Evolutionary conservation across 257 asterid genomes (phyloP), one percentile per base, ranked within the genome.

Genomic region (Solanum chiquidenum): DNA sequence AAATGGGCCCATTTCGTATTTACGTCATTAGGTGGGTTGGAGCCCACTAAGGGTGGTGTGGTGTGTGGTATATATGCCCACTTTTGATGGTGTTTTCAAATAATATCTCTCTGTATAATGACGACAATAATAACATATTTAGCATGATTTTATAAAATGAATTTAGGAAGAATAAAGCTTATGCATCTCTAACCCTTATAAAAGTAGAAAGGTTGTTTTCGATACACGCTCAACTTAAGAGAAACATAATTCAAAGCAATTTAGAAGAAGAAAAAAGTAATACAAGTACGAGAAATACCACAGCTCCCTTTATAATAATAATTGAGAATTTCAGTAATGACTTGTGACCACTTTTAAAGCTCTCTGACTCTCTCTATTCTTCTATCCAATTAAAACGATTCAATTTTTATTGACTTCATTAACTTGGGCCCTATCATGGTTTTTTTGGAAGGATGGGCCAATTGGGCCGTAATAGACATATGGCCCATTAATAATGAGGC

Each of bases 1-100:
- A 80, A 82, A 49, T 82, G 94, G 89, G 84, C 91, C 93, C 91
- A 80, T 16, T 37, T 31, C 11, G 91, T 87, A 90, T 89, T 86
- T 84, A 90, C 91, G 91, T 92, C 89, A 92, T 87, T 89, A 69
- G 92, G 92, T 93, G 92, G 92, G 92, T 68, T 87, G 92, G 96
- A 89, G 91, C 94, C 97, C 94, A 89, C 94, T 89, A 38, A 40
- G 29, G 25, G 90, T 91, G 91, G 94, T 89, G 90, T 90, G 90
- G 94, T 89, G 96, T 92, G 69, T 49, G 69, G 69, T 82, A 49
- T 82, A 18, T 46, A 49, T 68, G 80, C 87, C 86, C 93, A 86
- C 80, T 31, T 44, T 90, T 88, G 23, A 72, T 73, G 62, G 37
- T 87, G 86, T 79, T 35, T 91, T 68, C 72, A 89, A 91, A 90